These are phyloP conservation scores for Pyronema omphalodes DNA, from an alignment of 495 filamentous ascomycete genomes.

Conservation along the genomic window DNA sequence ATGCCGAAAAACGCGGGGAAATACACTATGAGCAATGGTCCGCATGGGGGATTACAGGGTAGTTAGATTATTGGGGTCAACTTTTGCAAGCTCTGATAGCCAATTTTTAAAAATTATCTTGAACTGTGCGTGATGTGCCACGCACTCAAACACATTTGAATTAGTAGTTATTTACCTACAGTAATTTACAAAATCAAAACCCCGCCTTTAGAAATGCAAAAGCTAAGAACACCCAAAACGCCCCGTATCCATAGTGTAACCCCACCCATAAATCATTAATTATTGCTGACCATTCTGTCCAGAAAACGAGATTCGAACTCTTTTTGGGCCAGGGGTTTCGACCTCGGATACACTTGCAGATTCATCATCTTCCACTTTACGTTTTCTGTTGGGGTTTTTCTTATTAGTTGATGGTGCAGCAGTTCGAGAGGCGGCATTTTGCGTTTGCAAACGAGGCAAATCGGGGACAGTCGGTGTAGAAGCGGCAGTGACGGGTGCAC, in stretches of 20 bases:
- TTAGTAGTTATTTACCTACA: too few species aligned
- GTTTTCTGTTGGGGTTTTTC: conserved; percentile 14
- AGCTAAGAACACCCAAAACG: too few species aligned
- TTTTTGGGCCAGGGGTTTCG: conserved; percentile 24
- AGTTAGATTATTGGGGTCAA: too few species aligned
- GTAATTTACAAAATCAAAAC: too few species aligned
- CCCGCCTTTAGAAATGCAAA: too few species aligned
- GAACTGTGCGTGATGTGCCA: too few species aligned
- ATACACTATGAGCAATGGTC: too few species aligned
- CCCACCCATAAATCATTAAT: neutral
- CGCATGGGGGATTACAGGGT: too few species aligned
- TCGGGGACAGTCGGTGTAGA: conserved; percentile 22
- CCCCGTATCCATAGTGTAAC: neutral
- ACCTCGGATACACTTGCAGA: conserved; percentile 25
- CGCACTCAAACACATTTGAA: too few species aligned
- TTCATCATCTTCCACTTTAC: conserved; percentile 21
- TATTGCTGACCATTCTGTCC: conserved; percentile 9
- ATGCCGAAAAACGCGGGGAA: too few species aligned
- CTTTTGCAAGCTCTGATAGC: too few species aligned
- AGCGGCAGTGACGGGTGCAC: conserved; percentile 16
- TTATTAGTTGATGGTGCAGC: conserved; percentile 10
- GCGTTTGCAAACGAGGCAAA: conserved; percentile 11
- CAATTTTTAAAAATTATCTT: too few species aligned
- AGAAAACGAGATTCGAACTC: conserved; percentile 24
- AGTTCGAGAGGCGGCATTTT: neutral